Conservation (phyloP, 2,329 filamentous ascomycete genomes). For the Phyllosticta citrichinensis region DNA sequence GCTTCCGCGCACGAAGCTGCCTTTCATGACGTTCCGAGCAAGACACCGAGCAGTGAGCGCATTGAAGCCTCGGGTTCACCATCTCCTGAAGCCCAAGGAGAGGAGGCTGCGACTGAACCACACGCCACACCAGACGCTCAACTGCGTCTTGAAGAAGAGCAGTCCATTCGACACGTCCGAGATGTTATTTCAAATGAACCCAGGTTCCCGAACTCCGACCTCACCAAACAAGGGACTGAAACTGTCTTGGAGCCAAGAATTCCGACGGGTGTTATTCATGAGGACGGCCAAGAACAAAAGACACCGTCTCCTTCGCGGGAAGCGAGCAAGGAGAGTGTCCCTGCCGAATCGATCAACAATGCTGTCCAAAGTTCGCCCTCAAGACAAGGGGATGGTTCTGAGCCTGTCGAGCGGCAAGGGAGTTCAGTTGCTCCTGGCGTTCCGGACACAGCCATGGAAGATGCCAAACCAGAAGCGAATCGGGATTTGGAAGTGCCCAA, state of each 20-base stretch:
- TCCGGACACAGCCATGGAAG: background rate
- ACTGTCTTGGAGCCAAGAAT: background rate
- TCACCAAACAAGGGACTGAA: background rate
- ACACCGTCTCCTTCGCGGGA: background rate
- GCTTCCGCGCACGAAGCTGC: slow-evolving; percentile 28
- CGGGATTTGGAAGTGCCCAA: background rate
- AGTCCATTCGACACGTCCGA: slow-evolving; percentile 27
- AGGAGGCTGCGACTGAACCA: background rate
- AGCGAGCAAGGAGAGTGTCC: background rate
- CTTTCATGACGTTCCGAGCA: background rate
- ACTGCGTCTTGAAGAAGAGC: slow-evolving; percentile 45
- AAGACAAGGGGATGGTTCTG: background rate
- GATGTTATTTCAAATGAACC: background rate
- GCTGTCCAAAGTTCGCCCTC: background rate
- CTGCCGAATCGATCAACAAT: background rate
- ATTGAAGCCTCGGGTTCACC: background rate
- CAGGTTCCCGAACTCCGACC: background rate
- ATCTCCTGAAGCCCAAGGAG: background rate
- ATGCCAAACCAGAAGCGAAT: background rate
- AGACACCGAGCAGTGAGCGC: background rate
- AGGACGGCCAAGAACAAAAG: background rate
- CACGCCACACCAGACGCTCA: slow-evolving; percentile 48
- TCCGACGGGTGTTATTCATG: background rate
- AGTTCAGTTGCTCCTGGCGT: background rate
- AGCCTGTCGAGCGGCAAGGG: background rate